A percentile compares a stretch with the other conserved stretches of the same genome.
phyloP scores from a whole-genome alignment of 2,329 filamentous ascomycete species.

The Colletotrichum godetiae region DNA sequence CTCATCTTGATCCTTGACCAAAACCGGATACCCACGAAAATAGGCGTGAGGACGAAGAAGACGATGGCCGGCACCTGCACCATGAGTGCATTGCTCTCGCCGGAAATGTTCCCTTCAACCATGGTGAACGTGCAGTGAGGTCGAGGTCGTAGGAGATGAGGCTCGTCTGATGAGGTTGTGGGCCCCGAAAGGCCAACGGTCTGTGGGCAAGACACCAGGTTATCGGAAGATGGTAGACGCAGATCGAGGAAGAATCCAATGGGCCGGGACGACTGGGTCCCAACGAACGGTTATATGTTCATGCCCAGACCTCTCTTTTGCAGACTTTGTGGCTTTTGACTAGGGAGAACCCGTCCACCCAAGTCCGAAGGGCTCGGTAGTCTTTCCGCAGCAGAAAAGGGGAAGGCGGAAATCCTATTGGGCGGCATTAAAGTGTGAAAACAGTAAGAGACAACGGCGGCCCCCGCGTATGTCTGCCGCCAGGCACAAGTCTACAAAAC shows the following conservation, averaged over 20 bases:
- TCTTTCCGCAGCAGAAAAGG: neutral
- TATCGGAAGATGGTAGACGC: neutral
- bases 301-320: neutral
- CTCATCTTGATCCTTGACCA: constrained; percentile 52
- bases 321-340: neutral
- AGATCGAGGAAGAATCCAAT: neutral
- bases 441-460: neutral
- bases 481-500: constrained; percentile 14
- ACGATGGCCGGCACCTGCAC: constrained; percentile 53
- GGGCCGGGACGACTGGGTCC: neutral
- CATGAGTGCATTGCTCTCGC: constrained; percentile 50
- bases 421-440: neutral
- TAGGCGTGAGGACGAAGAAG: constrained; percentile 55
- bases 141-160: neutral
- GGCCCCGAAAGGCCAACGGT: neutral
- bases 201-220: neutral
- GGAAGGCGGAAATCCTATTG: neutral
- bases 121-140: constrained; percentile 30
- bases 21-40: constrained; percentile 52
- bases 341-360: neutral
- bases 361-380: neutral
- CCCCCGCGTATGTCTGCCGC: neutral
- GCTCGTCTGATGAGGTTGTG: neutral
- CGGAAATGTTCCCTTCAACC: constrained; percentile 44
- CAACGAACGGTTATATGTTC: constrained; percentile 26